phyloP scores from a whole-genome alignment of 2,329 filamentous ascomycete genomes.

The Cryphonectria naterciae region DNA sequence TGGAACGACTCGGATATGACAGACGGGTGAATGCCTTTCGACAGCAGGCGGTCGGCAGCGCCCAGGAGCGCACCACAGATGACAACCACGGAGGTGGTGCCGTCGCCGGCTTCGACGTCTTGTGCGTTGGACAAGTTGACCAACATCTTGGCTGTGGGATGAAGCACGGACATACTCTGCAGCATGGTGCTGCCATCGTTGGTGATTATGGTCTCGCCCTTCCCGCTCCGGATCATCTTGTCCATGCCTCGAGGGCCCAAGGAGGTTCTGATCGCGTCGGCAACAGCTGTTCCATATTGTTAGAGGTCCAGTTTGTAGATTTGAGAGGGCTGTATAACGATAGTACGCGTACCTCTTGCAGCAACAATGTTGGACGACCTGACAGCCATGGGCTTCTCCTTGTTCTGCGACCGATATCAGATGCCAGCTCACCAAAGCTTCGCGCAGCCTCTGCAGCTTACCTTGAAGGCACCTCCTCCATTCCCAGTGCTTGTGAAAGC shows the following conservation, averaged over 20 bases:
- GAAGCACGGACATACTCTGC: conserved; percentile 98
- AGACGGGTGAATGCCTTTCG: conserved; percentile 95
- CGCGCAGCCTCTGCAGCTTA: conserved; percentile 41
- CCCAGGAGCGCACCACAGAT: conserved; percentile 94
- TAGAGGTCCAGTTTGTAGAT: conserved; percentile 9
- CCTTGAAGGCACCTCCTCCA: conserved; percentile 56
- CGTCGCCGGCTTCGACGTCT: conserved; percentile 97
- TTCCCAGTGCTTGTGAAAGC: conserved; percentile 50
- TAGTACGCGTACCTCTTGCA: conserved; percentile 72
- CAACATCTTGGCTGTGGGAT: conserved; percentile 99
- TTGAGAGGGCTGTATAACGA: conserved; percentile 16
- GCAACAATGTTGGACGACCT: conserved; percentile 96
- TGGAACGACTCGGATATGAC: conserved; percentile 98
- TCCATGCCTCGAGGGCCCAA: conserved; percentile 97
- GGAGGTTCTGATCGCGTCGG: conserved; percentile 96
- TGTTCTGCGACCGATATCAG: conserved; percentile 60
- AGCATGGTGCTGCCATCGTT: conserved; percentile 99
- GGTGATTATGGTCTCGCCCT: conserved; percentile 97
- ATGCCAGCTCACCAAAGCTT: conserved; percentile 31
- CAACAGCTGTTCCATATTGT: conserved; percentile 69
- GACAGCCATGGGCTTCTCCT: conserved; percentile 98
- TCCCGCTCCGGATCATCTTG: conserved; percentile 98
- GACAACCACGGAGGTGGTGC: conserved; percentile 96
- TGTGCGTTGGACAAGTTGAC: conserved; percentile 96
- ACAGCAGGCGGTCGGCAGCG: conserved; percentile 86